Evolutionary conservation across 169 alveolate genomes (phyloP), one percentile per base, ranked within the genome.

Genomic region (Cryptosporidium ubiquitum): DNA sequence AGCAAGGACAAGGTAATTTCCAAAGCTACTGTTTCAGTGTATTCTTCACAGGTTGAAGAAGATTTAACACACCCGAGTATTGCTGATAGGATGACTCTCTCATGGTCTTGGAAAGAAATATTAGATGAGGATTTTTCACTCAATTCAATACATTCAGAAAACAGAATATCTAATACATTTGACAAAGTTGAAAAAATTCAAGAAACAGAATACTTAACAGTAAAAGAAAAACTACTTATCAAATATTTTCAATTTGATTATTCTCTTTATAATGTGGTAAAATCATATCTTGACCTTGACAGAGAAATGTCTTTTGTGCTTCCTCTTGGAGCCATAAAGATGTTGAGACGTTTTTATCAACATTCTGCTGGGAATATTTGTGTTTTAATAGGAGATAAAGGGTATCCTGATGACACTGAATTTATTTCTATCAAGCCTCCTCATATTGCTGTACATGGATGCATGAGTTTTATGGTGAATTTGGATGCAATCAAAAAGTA

Each of bases 371-470:
- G 93, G 55, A 91, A 91, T 84, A 86, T 94, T 39, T 91, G 93
- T 37, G 92, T 95, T 40, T 52, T 94, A 66, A 93, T 94, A 14
- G 96, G 96, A 16, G 96, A 94, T 84, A 94, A 94, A 84, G 96
- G 96, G 37, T 94, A 94, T 66, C 96, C 95, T 26, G 93, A 94
- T 18, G 93, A 91, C 44, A 93, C 94, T 68, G 96, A 94, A 57
- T 94, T 94, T 75, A 70, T 70, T 52, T 94, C 95, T 3, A 79
- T 89, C 39, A 89, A 94, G 66, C 95, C 93, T 37, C 96, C 96
- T 18, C 96, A 94, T 84, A 93, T 94, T 33, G 96, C 95, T 20
- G 92, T 94, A 12, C 96, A 94, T 86, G 96, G 96, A 70, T 93
- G 95, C 73, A 85, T 94, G 55, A 93, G 96, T 18, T 94, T 94